Evolutionary conservation across 164 flowering plant species (phyloP).

Genomic region (Echeveria elegans): DNA sequence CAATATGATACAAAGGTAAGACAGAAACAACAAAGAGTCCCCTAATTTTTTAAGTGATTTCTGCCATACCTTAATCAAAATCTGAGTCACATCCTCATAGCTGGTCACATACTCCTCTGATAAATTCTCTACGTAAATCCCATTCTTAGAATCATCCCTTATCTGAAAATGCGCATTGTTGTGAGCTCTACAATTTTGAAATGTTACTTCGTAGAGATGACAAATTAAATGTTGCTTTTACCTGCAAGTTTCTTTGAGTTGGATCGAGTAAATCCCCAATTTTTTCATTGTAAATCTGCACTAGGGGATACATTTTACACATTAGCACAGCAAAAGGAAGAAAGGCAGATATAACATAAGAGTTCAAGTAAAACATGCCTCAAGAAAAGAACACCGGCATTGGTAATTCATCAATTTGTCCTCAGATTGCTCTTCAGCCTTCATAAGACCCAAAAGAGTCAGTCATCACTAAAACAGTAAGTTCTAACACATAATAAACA

Average conservation of each 20-base stretch:
- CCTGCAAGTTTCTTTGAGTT: conserved; percentile 77
- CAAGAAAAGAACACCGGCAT: conserved; percentile 95
- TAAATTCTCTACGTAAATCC: conserved; percentile 73
- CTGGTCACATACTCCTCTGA: conserved; percentile 77
- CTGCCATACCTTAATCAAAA: conserved; percentile 74
- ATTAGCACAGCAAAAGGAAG: neutral
- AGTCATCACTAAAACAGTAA: neutral
- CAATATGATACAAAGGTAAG: neutral
- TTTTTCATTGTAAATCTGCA: conserved; percentile 76
- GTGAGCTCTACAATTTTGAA: neutral
- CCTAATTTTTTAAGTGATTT: neutral
- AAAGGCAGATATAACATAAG: neutral
- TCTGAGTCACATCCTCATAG: conserved; percentile 74
- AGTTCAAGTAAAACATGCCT: conserved; percentile 34
- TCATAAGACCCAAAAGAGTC: conserved; percentile 7
- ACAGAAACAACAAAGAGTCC: neutral
- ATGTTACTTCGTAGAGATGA: neutral
- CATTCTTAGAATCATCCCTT: conserved; percentile 74
- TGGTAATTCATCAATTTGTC: conserved; percentile 69
- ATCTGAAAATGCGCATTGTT: conserved; percentile 34
- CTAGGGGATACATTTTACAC: neutral
- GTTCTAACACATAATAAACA: neutral
- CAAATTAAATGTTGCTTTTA: conserved; percentile 10
- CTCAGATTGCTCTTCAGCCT: conserved; percentile 56
- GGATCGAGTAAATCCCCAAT: conserved; percentile 93